A percentile compares a stretch with the other conserved stretches of the same genome.
phyloP scores from a whole-genome alignment of 768 basidiomycete species.

The Scleroderma bovista region DNA sequence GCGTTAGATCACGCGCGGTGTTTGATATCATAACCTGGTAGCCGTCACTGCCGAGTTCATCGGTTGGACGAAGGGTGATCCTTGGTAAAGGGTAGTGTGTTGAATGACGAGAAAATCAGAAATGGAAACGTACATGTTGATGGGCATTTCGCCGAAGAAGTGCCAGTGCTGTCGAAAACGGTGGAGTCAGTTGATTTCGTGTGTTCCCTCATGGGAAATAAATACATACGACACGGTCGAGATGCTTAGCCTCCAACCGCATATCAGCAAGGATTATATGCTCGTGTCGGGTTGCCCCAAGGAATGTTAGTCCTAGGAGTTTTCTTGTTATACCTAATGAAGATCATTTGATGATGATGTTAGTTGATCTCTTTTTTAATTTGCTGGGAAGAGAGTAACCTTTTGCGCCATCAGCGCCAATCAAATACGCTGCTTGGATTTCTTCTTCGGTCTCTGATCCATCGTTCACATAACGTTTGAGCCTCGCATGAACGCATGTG shows the following conservation, averaged over 20 bases:
- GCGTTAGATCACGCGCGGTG: slow-evolving; percentile 7
- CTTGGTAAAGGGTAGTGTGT: slow-evolving; percentile 6
- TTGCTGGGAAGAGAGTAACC: slow-evolving; percentile 2
- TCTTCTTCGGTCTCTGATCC: slow-evolving; percentile 27
- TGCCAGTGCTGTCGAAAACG: slow-evolving; percentile 18
- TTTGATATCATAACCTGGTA: slow-evolving; percentile 10
- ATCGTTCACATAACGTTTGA: slow-evolving; percentile 19
- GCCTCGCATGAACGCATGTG: slow-evolving; percentile 31
- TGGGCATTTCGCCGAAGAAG: slow-evolving; percentile 7
- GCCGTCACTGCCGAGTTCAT: slow-evolving; percentile 18
- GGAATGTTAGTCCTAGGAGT: slow-evolving; percentile 35
- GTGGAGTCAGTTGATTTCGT: not conserved
- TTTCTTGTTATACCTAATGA: slow-evolving; percentile 32
- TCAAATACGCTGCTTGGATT: slow-evolving; percentile 27
- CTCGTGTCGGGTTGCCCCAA: slow-evolving; percentile 33
- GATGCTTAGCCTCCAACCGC: slow-evolving; percentile 21
- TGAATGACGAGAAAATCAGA: not conserved
- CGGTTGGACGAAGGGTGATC: slow-evolving; percentile 6
- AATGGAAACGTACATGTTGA: not conserved
- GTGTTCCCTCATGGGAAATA: not conserved
- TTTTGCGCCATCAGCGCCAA: slow-evolving; percentile 39
- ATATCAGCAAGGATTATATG: slow-evolving; percentile 33
- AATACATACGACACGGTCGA: slow-evolving; percentile 21
- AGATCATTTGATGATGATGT: not conserved
- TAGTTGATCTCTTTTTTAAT: not conserved